Evolutionary conservation across 225 moss, liverwort and hornwort species (phyloP).

Genomic region (Pseudisothecium myosuroides): DNA sequence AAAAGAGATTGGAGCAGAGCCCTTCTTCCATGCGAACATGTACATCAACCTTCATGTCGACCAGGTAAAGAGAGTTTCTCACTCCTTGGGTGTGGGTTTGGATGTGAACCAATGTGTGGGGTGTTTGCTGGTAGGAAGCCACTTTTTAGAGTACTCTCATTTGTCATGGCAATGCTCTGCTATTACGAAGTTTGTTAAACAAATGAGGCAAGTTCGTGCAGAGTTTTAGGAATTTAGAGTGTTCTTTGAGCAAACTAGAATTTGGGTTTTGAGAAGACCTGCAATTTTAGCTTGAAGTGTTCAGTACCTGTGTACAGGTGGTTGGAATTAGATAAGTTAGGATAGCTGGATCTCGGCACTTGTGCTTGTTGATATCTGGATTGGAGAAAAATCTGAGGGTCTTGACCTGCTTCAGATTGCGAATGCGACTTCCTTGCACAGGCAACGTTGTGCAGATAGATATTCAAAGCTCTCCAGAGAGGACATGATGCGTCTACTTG

Average conservation of each 20-base stretch:
- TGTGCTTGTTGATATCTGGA: background rate
- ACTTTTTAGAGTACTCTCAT: background rate
- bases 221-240: background rate
- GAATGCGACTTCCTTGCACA: conserved; percentile 58
- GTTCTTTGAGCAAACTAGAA: background rate
- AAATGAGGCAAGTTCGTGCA: background rate
- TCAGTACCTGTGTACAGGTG: background rate
- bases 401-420: conserved; percentile 25
- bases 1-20: conserved; percentile 32
- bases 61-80: conserved; percentile 14
- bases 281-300: background rate
- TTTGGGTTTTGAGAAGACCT: background rate
- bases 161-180: background rate
- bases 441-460: conserved; percentile 42
- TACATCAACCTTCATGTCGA: conserved; percentile 46
- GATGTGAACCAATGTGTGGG: background rate
- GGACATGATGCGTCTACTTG: conserved; percentile 50
- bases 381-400: background rate
- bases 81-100: background rate
- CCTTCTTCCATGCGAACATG: conserved; percentile 83
- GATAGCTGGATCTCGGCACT: background rate
- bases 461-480: conserved; percentile 24
- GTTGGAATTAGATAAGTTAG: background rate
- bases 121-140: background rate
- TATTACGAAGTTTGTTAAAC: background rate